Conservation (phyloP, 2,329 filamentous ascomycete genomes). For the Neonectria coccinea region DNA sequence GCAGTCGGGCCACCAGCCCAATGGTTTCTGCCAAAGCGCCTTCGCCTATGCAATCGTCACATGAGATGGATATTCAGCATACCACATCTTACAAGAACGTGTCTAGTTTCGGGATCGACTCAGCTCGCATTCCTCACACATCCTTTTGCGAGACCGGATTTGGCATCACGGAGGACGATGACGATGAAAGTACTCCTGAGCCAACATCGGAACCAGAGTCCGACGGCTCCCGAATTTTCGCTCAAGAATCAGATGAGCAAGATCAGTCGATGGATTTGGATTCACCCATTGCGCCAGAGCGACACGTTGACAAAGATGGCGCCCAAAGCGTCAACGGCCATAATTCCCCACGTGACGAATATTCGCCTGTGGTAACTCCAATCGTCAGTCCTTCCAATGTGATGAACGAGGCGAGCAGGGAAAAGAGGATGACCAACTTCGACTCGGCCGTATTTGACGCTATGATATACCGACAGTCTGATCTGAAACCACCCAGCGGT, state of each 20-base stretch:
- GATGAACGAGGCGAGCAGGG: slow-evolving; percentile 27
- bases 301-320: slow-evolving; percentile 21
- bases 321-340: slow-evolving; percentile 27
- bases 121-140: background rate
- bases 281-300: background rate
- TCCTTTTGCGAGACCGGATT: slow-evolving; percentile 2
- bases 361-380: slow-evolving; percentile 8
- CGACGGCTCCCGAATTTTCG: slow-evolving; percentile 1
- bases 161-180: slow-evolving; percentile 15
- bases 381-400: slow-evolving; percentile 14
- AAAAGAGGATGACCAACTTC: slow-evolving; percentile 30
- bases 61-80: background rate
- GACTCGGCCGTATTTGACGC: slow-evolving; percentile 51
- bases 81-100: slow-evolving; percentile 13
- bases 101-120: slow-evolving; percentile 15
- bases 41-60: background rate
- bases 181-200: slow-evolving; percentile 9
- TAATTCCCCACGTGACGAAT: slow-evolving; percentile 21
- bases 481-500: slow-evolving; percentile 40
- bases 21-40: too few relatives aligned
- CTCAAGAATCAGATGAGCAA: slow-evolving; percentile 16
- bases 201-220: slow-evolving; percentile 14
- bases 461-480: slow-evolving; percentile 54
- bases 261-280: slow-evolving; percentile 5
- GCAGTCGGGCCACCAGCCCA: background rate